Evolutionary conservation across 768 basidiomycete species (phyloP).

Genomic region (Aureoboletus auriporus): DNA sequence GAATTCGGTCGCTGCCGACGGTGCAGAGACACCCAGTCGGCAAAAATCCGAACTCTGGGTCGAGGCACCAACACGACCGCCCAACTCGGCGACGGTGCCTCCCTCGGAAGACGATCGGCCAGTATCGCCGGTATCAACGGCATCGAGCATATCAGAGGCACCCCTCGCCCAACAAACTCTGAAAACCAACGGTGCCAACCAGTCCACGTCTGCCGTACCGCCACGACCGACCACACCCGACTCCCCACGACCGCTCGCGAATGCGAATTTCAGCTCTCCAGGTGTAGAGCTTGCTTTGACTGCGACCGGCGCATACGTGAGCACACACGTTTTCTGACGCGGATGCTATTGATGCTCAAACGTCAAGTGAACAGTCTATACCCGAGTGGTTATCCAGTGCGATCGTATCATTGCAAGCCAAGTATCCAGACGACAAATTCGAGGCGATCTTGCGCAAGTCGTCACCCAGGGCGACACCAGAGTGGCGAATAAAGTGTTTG

Average conservation of each 20-base stretch:
- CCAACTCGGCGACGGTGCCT: slow-evolving; percentile 25
- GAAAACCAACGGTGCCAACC: slow-evolving; percentile 52
- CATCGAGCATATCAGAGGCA: slow-evolving; percentile 69
- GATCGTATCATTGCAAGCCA: slow-evolving; percentile 61
- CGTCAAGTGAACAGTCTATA: slow-evolving; percentile 35
- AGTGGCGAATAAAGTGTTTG: slow-evolving; percentile 89
- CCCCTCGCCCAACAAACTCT: slow-evolving; percentile 62
- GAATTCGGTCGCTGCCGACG: slow-evolving; percentile 28
- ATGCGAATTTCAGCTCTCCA: slow-evolving; percentile 17
- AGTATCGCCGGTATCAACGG: slow-evolving; percentile 66
- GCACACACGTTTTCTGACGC: slow-evolving; percentile 15
- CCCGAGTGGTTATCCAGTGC: slow-evolving; percentile 72
- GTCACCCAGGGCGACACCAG: slow-evolving; percentile 50
- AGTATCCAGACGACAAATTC: slow-evolving; percentile 81
- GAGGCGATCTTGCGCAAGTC: slow-evolving; percentile 67
- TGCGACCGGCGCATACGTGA: slow-evolving; percentile 24
- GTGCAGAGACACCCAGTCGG: slow-evolving; percentile 52
- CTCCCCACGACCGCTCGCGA: slow-evolving; percentile 16
- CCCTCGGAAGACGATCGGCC: slow-evolving; percentile 49
- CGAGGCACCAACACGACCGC: slow-evolving; percentile 32
- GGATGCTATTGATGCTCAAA: slow-evolving; percentile 32
- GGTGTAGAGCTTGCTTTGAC: slow-evolving; percentile 8
- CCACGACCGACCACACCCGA: slow-evolving; percentile 22
- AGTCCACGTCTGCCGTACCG: slow-evolving; percentile 15
- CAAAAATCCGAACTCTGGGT: slow-evolving; percentile 35